These are phyloP conservation scores for Aspergillus neoniger DNA, from an alignment of 2,329 filamentous ascomycete genomes.

Conservation along the genomic window DNA sequence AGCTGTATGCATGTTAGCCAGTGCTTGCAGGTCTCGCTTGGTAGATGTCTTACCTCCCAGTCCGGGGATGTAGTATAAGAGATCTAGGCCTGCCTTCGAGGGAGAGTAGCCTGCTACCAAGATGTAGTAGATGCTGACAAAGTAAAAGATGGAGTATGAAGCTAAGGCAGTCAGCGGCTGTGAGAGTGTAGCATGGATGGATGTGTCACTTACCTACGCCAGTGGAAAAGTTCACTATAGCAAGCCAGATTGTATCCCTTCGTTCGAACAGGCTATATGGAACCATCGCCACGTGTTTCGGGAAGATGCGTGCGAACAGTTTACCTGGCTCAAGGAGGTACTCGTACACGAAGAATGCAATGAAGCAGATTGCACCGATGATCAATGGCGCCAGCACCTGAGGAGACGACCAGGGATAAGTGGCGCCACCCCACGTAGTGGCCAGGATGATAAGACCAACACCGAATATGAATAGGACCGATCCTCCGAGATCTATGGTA, in stretches of 20 bases:
- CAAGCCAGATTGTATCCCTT: conserved; percentile 63
- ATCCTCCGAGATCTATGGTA: conserved; percentile 60
- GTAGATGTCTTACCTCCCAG: conserved; percentile 51
- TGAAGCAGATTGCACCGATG: conserved; percentile 47
- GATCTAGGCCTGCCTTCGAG: conserved; percentile 56
- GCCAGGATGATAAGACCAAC: conserved; percentile 58
- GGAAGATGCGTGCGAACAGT: conserved; percentile 51
- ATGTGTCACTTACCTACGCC: conserved; percentile 51
- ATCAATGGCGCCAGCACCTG: conserved; percentile 55
- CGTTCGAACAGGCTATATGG: conserved; percentile 61
- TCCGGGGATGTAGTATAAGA: conserved; percentile 67
- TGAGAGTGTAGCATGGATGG: background rate
- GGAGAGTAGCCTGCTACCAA: conserved; percentile 58
- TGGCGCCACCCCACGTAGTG: conserved; percentile 59
- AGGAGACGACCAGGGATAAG: conserved; percentile 54
- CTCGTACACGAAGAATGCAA: conserved; percentile 54
- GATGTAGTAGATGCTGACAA: conserved; percentile 68
- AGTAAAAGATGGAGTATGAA: conserved; percentile 63
- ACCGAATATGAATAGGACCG: conserved; percentile 58
- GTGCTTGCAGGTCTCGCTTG: background rate
- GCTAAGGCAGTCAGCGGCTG: conserved; percentile 17
- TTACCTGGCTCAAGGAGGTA: conserved; percentile 56
- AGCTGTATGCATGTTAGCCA: conserved; percentile 23
- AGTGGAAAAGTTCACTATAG: conserved; percentile 61
- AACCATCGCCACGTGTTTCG: conserved; percentile 63